These are phyloP conservation scores for Epithemia pelagica DNA, from an alignment of 108 stramenopile species.

Conservation along the genomic window DNA sequence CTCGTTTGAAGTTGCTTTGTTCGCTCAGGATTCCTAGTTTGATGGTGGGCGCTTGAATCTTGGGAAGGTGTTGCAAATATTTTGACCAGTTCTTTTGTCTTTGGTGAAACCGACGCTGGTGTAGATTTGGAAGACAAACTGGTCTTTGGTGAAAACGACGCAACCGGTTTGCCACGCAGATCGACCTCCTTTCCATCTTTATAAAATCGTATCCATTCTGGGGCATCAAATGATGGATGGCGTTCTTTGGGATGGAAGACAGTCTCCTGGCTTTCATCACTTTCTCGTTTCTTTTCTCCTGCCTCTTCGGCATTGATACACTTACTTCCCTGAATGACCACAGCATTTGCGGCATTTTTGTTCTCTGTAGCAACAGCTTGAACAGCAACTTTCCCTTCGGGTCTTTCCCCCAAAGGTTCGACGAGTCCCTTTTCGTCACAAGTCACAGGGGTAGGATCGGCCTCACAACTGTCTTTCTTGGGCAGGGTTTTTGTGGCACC, in stretches of 20 bases:
- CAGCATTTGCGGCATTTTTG: not conserved
- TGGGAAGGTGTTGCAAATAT: not conserved
- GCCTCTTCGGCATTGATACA: not conserved
- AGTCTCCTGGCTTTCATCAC: not conserved
- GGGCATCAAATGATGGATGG: not conserved
- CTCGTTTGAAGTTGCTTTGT: not conserved
- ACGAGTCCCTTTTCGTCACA: not conserved
- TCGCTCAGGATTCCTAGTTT: not conserved
- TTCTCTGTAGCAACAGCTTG: not conserved
- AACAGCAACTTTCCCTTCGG: not conserved
- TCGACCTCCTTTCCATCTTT: slow-evolving; percentile 4
- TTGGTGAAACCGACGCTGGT: not conserved
- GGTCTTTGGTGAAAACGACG: too few relatives aligned
- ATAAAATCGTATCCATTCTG: not conserved
- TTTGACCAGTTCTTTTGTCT: not conserved
- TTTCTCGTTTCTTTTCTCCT: not conserved
- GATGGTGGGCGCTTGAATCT: too few relatives aligned
- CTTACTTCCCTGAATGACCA: not conserved
- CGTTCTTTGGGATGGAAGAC: slow-evolving; percentile 1
- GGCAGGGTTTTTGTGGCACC: not conserved
- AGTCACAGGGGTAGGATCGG: not conserved
- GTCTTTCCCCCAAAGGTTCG: not conserved
- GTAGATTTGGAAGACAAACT: not conserved
- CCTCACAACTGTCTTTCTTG: not conserved
- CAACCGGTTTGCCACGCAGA: not conserved